Evolutionary conservation across 192 early-diverging fungal species (phyloP).

Genomic region (Coemansia sp.): DNA sequence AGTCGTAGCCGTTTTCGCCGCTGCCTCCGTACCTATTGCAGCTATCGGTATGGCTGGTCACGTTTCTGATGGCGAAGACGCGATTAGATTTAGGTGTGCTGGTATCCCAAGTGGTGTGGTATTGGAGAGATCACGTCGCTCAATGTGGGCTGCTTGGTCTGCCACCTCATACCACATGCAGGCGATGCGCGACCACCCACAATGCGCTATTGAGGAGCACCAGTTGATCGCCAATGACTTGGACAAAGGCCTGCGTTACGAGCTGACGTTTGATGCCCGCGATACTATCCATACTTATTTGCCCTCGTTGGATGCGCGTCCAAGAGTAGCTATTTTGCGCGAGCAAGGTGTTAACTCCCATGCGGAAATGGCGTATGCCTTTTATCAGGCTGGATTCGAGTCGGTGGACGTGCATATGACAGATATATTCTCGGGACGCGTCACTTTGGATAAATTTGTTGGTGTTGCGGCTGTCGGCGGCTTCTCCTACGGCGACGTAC

Average conservation of each 20-base stretch:
- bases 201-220: constrained; percentile 83
- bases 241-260: constrained; percentile 79
- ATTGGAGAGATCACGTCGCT: constrained; percentile 61
- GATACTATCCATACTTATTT: constrained; percentile 22
- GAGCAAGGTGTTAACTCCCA: constrained; percentile 98
- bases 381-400: constrained; percentile 90
- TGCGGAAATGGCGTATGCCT: constrained; percentile 92
- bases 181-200: constrained; percentile 83
- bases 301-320: constrained; percentile 44
- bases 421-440: constrained; percentile 73
- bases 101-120: constrained; percentile 41
- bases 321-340: constrained; percentile 90
- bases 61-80: constrained; percentile 17
- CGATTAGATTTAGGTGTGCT: constrained; percentile 56
- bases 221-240: constrained; percentile 64
- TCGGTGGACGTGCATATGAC: constrained; percentile 99
- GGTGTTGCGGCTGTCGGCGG: constrained; percentile 96
- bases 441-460: constrained; percentile 57
- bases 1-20: constrained; percentile 45
- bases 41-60: constrained; percentile 56
- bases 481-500: constrained; percentile 98
- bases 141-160: constrained; percentile 82
- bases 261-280: constrained; percentile 76
- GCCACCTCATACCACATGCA: constrained; percentile 94
- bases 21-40: constrained; percentile 61